These are phyloP conservation scores for Ophiostoma populinum DNA, from an alignment of 2,329 filamentous ascomycete species.

Conservation along the genomic window DNA sequence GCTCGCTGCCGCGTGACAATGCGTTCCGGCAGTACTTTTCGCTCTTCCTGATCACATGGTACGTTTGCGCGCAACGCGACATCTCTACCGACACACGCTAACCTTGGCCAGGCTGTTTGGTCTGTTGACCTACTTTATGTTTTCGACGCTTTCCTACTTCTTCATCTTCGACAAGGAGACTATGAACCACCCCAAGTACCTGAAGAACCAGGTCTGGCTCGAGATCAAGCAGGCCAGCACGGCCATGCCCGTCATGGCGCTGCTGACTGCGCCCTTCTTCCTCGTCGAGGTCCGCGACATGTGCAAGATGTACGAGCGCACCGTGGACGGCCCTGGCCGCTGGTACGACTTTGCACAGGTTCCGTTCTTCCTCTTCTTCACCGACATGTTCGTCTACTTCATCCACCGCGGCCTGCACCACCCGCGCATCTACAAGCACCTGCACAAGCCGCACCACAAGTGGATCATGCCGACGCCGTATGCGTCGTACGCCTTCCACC, in stretches of 20 bases:
- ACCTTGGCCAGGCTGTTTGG: conserved; percentile 56
- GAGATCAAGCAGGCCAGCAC: conserved; percentile 69
- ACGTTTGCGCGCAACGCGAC: neutral
- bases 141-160: conserved; percentile 66
- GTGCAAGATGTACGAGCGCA: conserved; percentile 73
- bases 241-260: conserved; percentile 66
- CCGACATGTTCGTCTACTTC: conserved; percentile 81
- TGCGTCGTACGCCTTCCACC: conserved; percentile 88
- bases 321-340: conserved; percentile 53
- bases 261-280: conserved; percentile 70
- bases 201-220: conserved; percentile 78
- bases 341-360: conserved; percentile 75
- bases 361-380: conserved; percentile 75
- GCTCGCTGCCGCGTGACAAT: conserved; percentile 61
- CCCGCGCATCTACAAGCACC: conserved; percentile 62
- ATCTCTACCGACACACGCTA: neutral
- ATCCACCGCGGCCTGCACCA: conserved; percentile 78
- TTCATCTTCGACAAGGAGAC: conserved; percentile 87
- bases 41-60: conserved; percentile 80
- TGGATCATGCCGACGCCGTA: conserved; percentile 98
- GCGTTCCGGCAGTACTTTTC: conserved; percentile 55
- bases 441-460: conserved; percentile 98
- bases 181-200: conserved; percentile 78
- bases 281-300: conserved; percentile 68
- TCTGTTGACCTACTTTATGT: conserved; percentile 66